Base-by-base conservation (phyloP, 1,284 basidiomycete genomes). In the Heliocybe sulcata region DNA sequence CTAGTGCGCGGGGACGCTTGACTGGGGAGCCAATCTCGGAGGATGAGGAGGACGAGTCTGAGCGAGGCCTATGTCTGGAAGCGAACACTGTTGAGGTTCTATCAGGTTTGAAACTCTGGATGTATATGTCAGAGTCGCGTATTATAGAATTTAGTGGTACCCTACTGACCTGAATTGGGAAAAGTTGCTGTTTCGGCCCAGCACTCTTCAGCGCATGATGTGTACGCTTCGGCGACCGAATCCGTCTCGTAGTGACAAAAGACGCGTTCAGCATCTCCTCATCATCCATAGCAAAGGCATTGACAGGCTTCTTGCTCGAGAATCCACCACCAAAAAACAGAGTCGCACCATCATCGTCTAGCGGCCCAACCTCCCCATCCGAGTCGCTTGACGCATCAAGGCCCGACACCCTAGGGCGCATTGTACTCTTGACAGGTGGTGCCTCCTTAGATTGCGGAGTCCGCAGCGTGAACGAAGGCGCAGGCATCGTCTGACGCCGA, bases 211-310 rank as follows among this genome's bases (percentile, higher is more conserved):
- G 27, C 20, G 25, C 23, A n/a, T 51, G 85, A 73, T 31, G 83
- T 81, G 16, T 82, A 79, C 2, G 85, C 85, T 16, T 31, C 85
- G 79, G 55, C 87, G 76, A 67, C 90, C 90, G 29, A 74, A 78
- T 55, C 89, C 70, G 65, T 88, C 0, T 86, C 86, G 22, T 82
- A 83, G 2, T 85, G 87, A 0, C 85, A 90, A 56, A 87, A 72
- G 0, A 42, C 19, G 82, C 81, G 60, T 85, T 84, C 2, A 75
- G 82, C 23, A 86, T 69, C 55, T 71, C 85, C 58, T 83, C 80
- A 20, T 65, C 66, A 47, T 57, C 71, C 53, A 69, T 63, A 26
- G 58, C 62, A 31, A 31, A 54, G 72, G 72, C 11, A 70, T 67
- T 52, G 68, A 70, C 60, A 77, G 60, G 47, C 71, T 67, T 64